phyloP scores from a whole-genome alignment of 2,329 filamentous ascomycete genomes.

The Phialocephala subalpina region DNA sequence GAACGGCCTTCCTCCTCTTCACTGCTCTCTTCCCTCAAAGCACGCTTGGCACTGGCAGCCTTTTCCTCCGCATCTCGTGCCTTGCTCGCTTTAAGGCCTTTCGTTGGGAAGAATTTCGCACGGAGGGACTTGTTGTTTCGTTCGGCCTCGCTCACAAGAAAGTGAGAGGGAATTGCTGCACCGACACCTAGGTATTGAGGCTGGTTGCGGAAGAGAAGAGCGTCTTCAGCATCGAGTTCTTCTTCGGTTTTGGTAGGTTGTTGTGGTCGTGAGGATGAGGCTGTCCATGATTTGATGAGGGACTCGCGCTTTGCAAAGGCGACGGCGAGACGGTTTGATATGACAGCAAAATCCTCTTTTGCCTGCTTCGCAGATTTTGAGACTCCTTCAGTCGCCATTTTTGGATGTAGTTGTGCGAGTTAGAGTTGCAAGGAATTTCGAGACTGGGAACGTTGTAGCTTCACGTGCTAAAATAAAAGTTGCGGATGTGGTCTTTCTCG shows the following conservation, averaged over 20 bases:
- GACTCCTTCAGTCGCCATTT: slow-evolving; percentile 33
- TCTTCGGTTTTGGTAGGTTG: slow-evolving; percentile 39
- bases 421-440: slow-evolving; percentile 2
- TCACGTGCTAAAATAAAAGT: slow-evolving; percentile 30
- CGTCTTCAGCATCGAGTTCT: slow-evolving; percentile 45
- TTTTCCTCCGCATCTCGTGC: slow-evolving; percentile 45
- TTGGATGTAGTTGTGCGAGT: background rate
- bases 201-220: slow-evolving; percentile 38
- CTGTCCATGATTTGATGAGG: slow-evolving; percentile 43
- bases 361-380: slow-evolving; percentile 34
- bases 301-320: slow-evolving; percentile 44
- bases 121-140: slow-evolving; percentile 44
- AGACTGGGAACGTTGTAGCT: slow-evolving; percentile 16
- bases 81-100: slow-evolving; percentile 43
- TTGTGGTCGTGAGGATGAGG: slow-evolving; percentile 33
- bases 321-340: slow-evolving; percentile 43
- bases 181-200: slow-evolving; percentile 44
- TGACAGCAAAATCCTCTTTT: slow-evolving; percentile 40
- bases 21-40: slow-evolving; percentile 41
- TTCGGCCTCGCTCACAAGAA: slow-evolving; percentile 39
- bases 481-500: slow-evolving; percentile 17
- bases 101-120: slow-evolving; percentile 42
- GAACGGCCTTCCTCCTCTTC: slow-evolving; percentile 47
- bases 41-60: slow-evolving; percentile 42
- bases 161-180: slow-evolving; percentile 42